Base-by-base conservation (phyloP, 2,329 filamentous ascomycete species). In the Drechslerella stenobrocha region DNA sequence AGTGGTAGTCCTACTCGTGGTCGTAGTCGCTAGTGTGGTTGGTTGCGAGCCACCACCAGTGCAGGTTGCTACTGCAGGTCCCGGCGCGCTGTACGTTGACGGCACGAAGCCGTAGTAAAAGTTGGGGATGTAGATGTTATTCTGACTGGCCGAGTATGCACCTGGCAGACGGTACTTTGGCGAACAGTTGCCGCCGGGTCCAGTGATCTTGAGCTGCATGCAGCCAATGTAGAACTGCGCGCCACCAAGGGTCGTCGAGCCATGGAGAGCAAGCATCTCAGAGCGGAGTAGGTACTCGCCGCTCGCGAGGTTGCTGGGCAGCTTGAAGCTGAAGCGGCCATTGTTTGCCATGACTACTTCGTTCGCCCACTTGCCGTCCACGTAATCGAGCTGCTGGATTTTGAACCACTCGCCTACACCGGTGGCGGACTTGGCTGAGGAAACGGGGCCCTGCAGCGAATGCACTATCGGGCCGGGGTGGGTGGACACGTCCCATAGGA, bases 381-480 rank as follows among this genome's bases (percentile, higher is more conserved):
- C 69, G 22, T 72, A 70, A 50, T 64, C 45, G n/a, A 71, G 71
- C 61, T 75, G 73, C 50, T 74, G 71, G 67, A 75, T 74, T 69
- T 75, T 75, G 52, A 73, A 69, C 74, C 74, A 75, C 15, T 60
- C 52, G n/a, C 74, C 74, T 15, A 75, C 52, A 20, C 75, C 74
- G 15, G 73, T 74, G 13, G 72, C 73, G 22, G 53, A 59, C 9
- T 73, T 65, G 13, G 72, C 74, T 52, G 71, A 63, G 28, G 52
- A 59, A 7, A 75, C 73, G 5, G 74, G 74, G 6, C 74, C 74
- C 46, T 72, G 72, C 37, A 75, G 70, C 50, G 80, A 76, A 47
- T 80, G 76, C 34, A 75, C 75, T 57, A 78, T 77, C 5, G 77
- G 77, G 3, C 76, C 76, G 11, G 76, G 76, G 57, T 77, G 76